Conservation (phyloP, 1,284 basidiomycete species). For the Heterobasidion irregulare region DNA sequence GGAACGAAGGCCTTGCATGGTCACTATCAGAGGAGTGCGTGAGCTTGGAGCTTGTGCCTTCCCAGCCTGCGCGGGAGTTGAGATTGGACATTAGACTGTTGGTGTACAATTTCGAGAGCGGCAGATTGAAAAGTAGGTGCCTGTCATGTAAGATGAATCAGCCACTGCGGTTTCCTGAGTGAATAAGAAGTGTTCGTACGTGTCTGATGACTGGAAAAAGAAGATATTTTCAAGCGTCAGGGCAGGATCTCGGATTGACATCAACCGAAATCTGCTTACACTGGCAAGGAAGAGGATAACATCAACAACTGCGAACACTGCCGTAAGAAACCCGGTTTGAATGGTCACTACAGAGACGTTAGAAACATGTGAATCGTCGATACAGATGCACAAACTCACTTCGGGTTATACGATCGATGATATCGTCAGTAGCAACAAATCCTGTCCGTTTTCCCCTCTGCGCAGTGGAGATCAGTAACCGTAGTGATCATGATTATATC, state of each 20-base stretch:
- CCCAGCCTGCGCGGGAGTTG: conserved; percentile 27
- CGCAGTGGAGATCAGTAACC: background rate
- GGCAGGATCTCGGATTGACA: background rate
- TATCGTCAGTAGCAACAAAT: conserved; percentile 24
- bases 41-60: background rate
- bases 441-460: conserved; percentile 33
- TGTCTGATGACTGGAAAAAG: background rate
- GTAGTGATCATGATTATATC: background rate
- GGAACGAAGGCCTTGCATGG: background rate
- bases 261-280: conserved; percentile 14
- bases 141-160: background rate
- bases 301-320: conserved; percentile 23
- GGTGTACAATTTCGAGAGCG: conserved; percentile 33
- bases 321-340: conserved; percentile 28
- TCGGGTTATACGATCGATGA: conserved; percentile 33
- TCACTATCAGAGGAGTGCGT: background rate
- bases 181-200: background rate
- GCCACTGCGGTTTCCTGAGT: background rate
- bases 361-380: background rate
- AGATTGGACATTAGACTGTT: conserved; percentile 35
- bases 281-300: conserved; percentile 24
- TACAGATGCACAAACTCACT: conserved; percentile 18
- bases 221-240: background rate
- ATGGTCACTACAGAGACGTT: conserved; percentile 23
- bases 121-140: conserved; percentile 32